Evolutionary conservation across 345 rosid genomes (phyloP).

Genomic region (Eucalyptus marginata): DNA sequence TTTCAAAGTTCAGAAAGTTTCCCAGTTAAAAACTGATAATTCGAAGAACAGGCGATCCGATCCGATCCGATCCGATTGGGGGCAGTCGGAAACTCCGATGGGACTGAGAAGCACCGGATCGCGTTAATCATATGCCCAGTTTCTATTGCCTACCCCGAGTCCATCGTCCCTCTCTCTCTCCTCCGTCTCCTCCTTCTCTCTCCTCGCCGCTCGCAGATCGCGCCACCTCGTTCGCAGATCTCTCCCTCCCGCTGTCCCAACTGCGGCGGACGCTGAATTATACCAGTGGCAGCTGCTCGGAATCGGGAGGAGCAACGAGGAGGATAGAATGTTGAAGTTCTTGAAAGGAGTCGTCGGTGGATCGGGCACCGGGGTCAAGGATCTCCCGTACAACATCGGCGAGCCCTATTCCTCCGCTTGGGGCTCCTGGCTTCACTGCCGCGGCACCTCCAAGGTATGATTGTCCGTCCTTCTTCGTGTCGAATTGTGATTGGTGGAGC

Average conservation of each 20-base stretch:
- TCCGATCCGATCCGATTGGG: not conserved
- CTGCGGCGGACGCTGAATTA: not conserved
- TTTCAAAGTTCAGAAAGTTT: not conserved
- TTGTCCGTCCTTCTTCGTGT: not conserved
- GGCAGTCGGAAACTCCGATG: not conserved
- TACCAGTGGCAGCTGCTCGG: not conserved
- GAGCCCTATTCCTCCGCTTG: slow-evolving; percentile 87
- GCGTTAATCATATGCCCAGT: not conserved
- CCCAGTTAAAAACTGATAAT: not conserved
- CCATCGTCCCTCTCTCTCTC: not conserved
- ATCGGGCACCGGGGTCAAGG: slow-evolving; percentile 91
- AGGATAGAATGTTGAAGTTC: slow-evolving; percentile 57
- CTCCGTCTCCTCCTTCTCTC: not conserved
- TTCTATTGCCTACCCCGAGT: not conserved
- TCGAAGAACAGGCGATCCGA: not conserved
- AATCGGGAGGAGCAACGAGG: not conserved
- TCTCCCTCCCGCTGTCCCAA: not conserved
- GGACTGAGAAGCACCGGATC: not conserved
- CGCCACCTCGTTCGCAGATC: not conserved
- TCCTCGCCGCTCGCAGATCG: not conserved
- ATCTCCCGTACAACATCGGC: slow-evolving; percentile 90
- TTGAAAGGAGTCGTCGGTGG: slow-evolving; percentile 89
- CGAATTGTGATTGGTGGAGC: not conserved
- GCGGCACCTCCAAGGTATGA: slow-evolving; percentile 63
- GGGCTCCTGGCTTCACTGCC: slow-evolving; percentile 94